Conservation (phyloP, 352 stramenopile genomes). For the Phytophthora syringae region DNA sequence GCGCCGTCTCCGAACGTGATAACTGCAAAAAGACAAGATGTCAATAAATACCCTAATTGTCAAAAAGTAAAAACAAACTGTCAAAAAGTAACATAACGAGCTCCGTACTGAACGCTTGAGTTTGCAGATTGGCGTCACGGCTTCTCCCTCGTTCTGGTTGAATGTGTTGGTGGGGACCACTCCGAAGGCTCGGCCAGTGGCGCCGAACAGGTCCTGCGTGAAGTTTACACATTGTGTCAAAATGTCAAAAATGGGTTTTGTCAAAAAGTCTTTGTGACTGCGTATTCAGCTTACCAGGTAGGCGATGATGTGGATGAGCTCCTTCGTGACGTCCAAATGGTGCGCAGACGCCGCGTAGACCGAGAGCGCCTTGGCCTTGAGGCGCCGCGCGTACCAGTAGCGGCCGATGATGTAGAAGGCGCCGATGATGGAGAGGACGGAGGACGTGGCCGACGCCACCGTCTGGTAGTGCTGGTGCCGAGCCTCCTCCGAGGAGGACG, state of each 20-base stretch:
- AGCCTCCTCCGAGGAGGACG: constrained; percentile 17
- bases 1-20: constrained; percentile 80
- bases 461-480: constrained; percentile 50
- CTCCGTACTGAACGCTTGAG: constrained; percentile 70
- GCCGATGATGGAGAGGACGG: constrained; percentile 79
- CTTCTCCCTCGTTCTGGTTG: constrained; percentile 56
- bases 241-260: not conserved
- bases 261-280: not conserved
- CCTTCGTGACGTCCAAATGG: constrained; percentile 83
- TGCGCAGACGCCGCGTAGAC: constrained; percentile 51
- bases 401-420: constrained; percentile 84
- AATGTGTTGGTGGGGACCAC: constrained; percentile 74
- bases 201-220: constrained; percentile 73
- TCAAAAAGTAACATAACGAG: not conserved
- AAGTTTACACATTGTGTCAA: not conserved
- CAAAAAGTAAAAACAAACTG: too few relatives aligned
- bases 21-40: constrained; percentile 36
- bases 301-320: constrained; percentile 86
- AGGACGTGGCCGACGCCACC: constrained; percentile 71
- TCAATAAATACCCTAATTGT: constrained; percentile 8
- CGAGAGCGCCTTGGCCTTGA: constrained; percentile 54
- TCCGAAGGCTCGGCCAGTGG: constrained; percentile 73
- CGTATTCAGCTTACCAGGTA: constrained; percentile 55
- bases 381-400: constrained; percentile 76
- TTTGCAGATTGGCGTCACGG: constrained; percentile 67